Evolutionary conservation across 805 yeast genomes (phyloP).

Genomic region (Metschnikowia cubensis): DNA sequence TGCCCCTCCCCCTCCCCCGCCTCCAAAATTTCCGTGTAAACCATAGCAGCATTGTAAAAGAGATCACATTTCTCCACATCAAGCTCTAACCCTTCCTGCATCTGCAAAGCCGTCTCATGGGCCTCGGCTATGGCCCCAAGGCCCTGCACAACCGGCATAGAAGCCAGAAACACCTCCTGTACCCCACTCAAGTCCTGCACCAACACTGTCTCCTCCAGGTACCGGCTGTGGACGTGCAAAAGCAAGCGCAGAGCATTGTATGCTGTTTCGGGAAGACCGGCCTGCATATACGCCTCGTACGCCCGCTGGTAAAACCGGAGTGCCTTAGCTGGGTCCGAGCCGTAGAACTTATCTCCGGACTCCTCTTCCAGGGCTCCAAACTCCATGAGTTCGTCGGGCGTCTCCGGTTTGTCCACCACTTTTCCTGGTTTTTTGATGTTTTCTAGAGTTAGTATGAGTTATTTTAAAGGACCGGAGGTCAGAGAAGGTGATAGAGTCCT

Average conservation of each 20-base stretch:
- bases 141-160: conserved; percentile 38
- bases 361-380: conserved; percentile 62
- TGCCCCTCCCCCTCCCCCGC: conserved; percentile 17
- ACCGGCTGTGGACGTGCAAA: conserved; percentile 54
- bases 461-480: no score
- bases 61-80: conserved; percentile 30
- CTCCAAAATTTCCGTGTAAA: conserved; percentile 46
- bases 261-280: conserved; percentile 16
- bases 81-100: conserved; percentile 9
- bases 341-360: conserved; percentile 70
- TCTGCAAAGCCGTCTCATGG: conserved; percentile 36
- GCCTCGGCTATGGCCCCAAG: conserved; percentile 31
- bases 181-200: conserved; percentile 28
- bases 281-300: conserved; percentile 34
- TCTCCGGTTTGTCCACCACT: conserved; percentile 24
- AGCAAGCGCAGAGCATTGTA: conserved; percentile 59
- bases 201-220: conserved; percentile 36
- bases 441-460: conserved; percentile 7
- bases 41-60: conserved; percentile 44
- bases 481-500: no score
- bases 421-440: not conserved
- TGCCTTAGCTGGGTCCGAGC: conserved; percentile 61
- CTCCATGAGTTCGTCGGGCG: conserved; percentile 53
- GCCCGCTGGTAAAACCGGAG: conserved; percentile 64
- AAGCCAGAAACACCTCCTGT: conserved; percentile 29